A percentile compares a stretch with the other conserved stretches of the same genome.
Conservation (phyloP, 306 rosid genomes). For the Begonia loranthoides region DNA sequence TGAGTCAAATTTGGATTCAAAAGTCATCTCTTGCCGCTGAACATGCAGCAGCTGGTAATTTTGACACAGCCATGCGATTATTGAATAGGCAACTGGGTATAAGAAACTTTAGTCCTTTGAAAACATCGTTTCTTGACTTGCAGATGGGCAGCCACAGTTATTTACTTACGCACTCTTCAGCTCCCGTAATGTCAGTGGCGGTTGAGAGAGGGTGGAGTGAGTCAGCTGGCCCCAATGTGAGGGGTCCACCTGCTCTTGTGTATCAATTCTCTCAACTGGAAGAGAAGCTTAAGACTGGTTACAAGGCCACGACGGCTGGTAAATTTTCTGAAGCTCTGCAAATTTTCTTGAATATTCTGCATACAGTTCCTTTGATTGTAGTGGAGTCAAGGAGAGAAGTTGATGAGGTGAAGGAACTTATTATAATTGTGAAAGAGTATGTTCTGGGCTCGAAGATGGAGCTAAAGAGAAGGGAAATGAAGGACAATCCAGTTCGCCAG, state of each 20-base stretch:
- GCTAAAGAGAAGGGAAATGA: constrained; percentile 62
- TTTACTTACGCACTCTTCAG: constrained; percentile 57
- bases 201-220: constrained; percentile 77
- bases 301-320: constrained; percentile 68
- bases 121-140: constrained; percentile 53
- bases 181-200: constrained; percentile 56
- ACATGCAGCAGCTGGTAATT: constrained; percentile 81
- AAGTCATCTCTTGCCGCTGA: constrained; percentile 85
- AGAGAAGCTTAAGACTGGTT: constrained; percentile 76
- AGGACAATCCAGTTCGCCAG: constrained; percentile 52
- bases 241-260: constrained; percentile 63
- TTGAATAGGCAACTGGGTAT: constrained; percentile 72
- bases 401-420: constrained; percentile 75
- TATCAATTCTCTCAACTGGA: constrained; percentile 55
- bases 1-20: constrained; percentile 71
- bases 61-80: constrained; percentile 71
- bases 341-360: constrained; percentile 42
- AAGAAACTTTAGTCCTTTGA: constrained; percentile 49
- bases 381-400: constrained; percentile 90
- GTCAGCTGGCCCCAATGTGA: constrained; percentile 64
- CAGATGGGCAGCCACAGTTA: constrained; percentile 52
- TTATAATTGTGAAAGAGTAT: constrained; percentile 64
- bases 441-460: constrained; percentile 68
- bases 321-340: constrained; percentile 58
- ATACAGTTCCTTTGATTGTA: constrained; percentile 58